Conservation (phyloP, 2,329 filamentous ascomycete species). For the Cladosporium sp. region DNA sequence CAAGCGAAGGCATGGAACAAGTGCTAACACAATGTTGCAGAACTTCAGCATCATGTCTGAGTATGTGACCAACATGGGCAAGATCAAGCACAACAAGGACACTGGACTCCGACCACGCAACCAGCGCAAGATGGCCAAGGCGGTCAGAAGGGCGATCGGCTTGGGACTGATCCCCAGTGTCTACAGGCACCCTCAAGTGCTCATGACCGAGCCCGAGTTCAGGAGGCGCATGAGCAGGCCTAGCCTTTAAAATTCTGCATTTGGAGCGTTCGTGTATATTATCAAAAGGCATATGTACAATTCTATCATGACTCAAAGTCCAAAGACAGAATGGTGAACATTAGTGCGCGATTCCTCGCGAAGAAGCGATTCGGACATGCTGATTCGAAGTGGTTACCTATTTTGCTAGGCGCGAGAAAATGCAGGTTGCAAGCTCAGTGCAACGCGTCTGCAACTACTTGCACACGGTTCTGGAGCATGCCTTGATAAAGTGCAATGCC, state of each 20-base stretch:
- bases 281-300: constrained; percentile 1
- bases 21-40: constrained; percentile 41
- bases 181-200: constrained; percentile 79
- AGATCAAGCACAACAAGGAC: constrained; percentile 70
- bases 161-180: constrained; percentile 89
- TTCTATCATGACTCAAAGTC: background rate
- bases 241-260: background rate
- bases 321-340: background rate
- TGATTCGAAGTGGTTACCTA: too few species aligned
- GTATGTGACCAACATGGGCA: constrained; percentile 77
- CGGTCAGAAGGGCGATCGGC: constrained; percentile 81
- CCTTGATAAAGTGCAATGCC: too few species aligned
- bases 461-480: too few species aligned
- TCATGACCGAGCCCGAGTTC: constrained; percentile 34
- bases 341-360: too few species aligned
- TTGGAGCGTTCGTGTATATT: background rate
- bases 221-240: background rate
- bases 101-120: constrained; percentile 84
- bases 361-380: too few species aligned
- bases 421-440: too few species aligned
- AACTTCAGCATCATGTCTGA: constrained; percentile 92
- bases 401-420: too few species aligned
- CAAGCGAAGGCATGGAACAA: background rate
- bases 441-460: too few species aligned
- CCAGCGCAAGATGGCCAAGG: constrained; percentile 89